phyloP scores from a whole-genome alignment of 1,284 basidiomycete species.

The Melanopsichium pennsylvanicum region DNA sequence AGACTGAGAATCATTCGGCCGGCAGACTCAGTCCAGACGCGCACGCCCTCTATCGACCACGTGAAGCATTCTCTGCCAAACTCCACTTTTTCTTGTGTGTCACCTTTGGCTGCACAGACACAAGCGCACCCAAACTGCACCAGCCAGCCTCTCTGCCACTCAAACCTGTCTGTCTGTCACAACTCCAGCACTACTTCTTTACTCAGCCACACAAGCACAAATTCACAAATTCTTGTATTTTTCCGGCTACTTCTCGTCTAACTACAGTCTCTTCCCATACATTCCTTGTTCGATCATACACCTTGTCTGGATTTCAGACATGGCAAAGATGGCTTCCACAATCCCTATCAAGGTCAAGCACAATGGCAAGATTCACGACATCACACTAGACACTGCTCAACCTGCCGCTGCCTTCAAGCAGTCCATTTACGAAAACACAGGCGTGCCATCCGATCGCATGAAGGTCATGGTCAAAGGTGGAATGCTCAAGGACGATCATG shows the following conservation, averaged over 20 bases:
- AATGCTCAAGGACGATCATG: conserved; percentile 82
- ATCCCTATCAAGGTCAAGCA: conserved; percentile 83
- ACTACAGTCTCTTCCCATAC: not conserved
- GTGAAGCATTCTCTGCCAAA: not conserved
- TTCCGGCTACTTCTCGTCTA: not conserved
- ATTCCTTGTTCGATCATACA: too few species aligned
- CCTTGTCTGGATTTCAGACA: conserved; percentile 7
- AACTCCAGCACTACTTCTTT: not conserved
- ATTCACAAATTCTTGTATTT: not conserved
- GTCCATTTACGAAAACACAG: conserved; percentile 79
- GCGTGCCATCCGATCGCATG: conserved; percentile 87
- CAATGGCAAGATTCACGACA: conserved; percentile 74
- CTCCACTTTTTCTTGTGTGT: conserved; percentile 5
- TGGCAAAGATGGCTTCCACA: conserved; percentile 64
- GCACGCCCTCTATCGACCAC: not conserved
- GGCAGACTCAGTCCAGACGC: too few species aligned
- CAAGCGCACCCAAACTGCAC: not conserved
- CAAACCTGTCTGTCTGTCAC: not conserved
- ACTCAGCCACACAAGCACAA: not conserved
- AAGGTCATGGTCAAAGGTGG: conserved; percentile 97
- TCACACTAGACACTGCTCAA: conserved; percentile 73
- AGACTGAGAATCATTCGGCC: too few species aligned
- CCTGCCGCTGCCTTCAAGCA: conserved; percentile 82
- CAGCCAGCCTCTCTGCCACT: not conserved
- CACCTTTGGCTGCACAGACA: not conserved